Base-by-base conservation (phyloP, 352 stramenopile species). In the Phytophthora podocarpi region DNA sequence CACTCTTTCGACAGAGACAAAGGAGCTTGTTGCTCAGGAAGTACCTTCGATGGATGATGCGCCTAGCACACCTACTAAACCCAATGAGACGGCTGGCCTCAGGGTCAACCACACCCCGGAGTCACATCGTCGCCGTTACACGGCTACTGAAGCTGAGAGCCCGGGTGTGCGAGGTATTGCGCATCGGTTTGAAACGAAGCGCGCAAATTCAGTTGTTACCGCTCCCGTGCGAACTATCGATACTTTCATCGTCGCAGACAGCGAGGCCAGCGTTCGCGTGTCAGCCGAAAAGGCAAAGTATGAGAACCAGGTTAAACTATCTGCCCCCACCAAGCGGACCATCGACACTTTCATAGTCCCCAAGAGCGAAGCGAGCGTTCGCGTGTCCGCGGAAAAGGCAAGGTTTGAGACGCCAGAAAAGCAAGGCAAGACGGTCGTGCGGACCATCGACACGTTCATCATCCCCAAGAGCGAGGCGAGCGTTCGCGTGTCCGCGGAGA, bases 131-230 rank as follows among this genome's bases (percentile, higher is more conserved):
- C 67, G 67, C 36, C 61, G 58, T n/a, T 41, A 58, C 21, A 72
- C 59, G 20, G 27, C 36, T 12, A 50, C 41, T 21, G 45, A 68
- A 34, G 6, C 47, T 12, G 28, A 74, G 3, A 67, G 24, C 5
- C 53, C 67, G 18, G 64, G 51, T 15, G 71, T 90, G 18, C 72
- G 69, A 39, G 74, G 74, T 23, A 82, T 90, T 40, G 76, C 76
- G 10, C 74, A 74, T 39, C 77, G 79, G 13, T 91, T 91, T 49
- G 82, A 91, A 66, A 77, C 58, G 4, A 87, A 89, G 58, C 74
- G 80, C 32, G 56, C 76, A 40, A 66, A 85, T 45, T 85, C 74
- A 15, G 62, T 88, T n/a, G 71, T 83, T 18, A 59, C 68, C 2
- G 39, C 64, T 40, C 46, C 64, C 16, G 51, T 68, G 40, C 68